phyloP scores from a whole-genome alignment of 345 rosid species.

The Eutrema yunnanense region DNA sequence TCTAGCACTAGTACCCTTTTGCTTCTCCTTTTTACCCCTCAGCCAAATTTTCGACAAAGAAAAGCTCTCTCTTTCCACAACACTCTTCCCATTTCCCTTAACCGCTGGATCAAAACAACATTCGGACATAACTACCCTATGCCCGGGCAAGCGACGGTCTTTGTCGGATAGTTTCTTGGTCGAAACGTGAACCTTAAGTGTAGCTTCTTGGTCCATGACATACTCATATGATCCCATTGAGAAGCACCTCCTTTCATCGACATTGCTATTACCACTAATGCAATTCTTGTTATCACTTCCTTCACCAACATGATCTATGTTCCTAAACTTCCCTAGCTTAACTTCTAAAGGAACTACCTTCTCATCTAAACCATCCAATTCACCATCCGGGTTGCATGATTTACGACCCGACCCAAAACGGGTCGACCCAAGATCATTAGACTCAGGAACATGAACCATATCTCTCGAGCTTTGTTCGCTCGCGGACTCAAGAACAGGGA shows the following conservation, averaged over 20 bases:
- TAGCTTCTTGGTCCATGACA: constrained; percentile 46
- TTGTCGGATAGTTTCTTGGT: constrained; percentile 9
- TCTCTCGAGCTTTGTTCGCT: constrained; percentile 70
- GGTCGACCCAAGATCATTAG: constrained; percentile 31
- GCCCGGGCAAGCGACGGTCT: background rate
- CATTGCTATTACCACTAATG: constrained; percentile 35
- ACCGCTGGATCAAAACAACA: background rate
- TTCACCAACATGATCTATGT: constrained; percentile 37
- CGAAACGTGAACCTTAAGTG: constrained; percentile 46
- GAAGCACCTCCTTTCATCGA: constrained; percentile 49
- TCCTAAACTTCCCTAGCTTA: constrained; percentile 76
- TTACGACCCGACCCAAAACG: constrained; percentile 34
- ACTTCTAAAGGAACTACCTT: constrained; percentile 59
- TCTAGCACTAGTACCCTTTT: background rate
- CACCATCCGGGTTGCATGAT: constrained; percentile 26
- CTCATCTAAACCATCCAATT: constrained; percentile 36
- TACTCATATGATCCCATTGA: constrained; percentile 54
- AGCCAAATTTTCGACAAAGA: constrained; percentile 86
- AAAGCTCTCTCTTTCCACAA: constrained; percentile 75
- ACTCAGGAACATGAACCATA: constrained; percentile 40
- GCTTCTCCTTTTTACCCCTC: constrained; percentile 60
- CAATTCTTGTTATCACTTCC: constrained; percentile 37
- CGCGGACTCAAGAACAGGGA: constrained; percentile 80
- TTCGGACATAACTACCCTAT: constrained; percentile 3
- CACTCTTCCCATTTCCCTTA: constrained; percentile 35